These are phyloP conservation scores for Penicillium expansum DNA, from an alignment of 2,329 filamentous ascomycete genomes.

Conservation along the genomic window DNA sequence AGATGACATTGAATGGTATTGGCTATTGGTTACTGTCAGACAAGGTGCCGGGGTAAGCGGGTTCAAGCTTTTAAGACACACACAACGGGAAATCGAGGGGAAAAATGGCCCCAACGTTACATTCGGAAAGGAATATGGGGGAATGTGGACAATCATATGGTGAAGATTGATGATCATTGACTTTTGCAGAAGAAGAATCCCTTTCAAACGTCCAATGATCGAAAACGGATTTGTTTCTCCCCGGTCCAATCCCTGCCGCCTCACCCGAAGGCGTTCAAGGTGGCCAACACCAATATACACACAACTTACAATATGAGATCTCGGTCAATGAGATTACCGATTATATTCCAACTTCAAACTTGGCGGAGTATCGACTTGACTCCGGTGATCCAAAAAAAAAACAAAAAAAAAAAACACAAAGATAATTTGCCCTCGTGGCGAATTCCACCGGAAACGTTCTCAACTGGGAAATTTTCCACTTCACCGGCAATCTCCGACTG, in stretches of 20 bases:
- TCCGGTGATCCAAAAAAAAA: not conserved
- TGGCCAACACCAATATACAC: too few species aligned
- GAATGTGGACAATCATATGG: not conserved
- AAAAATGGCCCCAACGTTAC: conserved; percentile 17
- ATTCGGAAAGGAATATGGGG: not conserved
- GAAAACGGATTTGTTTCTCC: not conserved
- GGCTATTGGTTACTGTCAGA: conserved; percentile 2
- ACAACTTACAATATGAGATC: not conserved
- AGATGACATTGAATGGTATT: not conserved
- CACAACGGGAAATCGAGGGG: conserved; percentile 10
- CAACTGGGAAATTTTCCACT: conserved; percentile 7
- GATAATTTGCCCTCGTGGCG: not conserved
- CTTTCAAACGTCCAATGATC: not conserved
- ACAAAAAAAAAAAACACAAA: not conserved
- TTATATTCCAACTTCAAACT: not conserved
- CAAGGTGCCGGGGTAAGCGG: conserved; percentile 16
- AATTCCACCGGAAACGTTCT: not conserved
- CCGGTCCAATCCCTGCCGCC: not conserved
- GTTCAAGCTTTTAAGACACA: not conserved
- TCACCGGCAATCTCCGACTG: conserved; percentile 18
- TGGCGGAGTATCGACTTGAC: not conserved
- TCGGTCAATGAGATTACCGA: conserved; percentile 1
- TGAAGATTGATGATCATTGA: not conserved
- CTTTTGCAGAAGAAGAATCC: not conserved
- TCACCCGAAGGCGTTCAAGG: not conserved